Evolutionary conservation across 2,329 filamentous ascomycete species (phyloP).

Genomic region (Blumeriella jaapii): DNA sequence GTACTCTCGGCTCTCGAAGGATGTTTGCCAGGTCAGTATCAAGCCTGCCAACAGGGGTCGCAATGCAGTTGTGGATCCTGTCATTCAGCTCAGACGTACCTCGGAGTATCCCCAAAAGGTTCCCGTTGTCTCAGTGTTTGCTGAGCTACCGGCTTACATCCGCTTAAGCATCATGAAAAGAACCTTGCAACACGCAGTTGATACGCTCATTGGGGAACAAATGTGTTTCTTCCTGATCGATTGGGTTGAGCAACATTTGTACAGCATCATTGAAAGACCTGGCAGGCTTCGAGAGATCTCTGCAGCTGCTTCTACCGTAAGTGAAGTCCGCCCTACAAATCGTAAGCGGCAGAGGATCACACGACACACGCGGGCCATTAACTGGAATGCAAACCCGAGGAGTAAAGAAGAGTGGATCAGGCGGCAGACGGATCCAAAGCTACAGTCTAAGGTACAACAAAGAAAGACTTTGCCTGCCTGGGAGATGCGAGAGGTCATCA

Average conservation of each 20-base stretch:
- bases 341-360: slow-evolving; percentile 26
- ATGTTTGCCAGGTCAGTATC: slow-evolving; percentile 60
- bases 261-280: slow-evolving; percentile 71
- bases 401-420: slow-evolving; percentile 59
- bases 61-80: slow-evolving; percentile 39
- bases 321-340: slow-evolving; percentile 31
- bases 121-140: slow-evolving; percentile 57
- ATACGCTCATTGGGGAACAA: slow-evolving; percentile 66
- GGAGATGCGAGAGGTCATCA: slow-evolving; percentile 66
- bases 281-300: slow-evolving; percentile 78
- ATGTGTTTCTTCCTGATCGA: slow-evolving; percentile 87
- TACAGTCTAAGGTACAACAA: slow-evolving; percentile 64
- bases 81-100: slow-evolving; percentile 58
- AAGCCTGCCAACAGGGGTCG: slow-evolving; percentile 41
- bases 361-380: slow-evolving; percentile 45
- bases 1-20: slow-evolving; percentile 47
- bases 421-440: slow-evolving; percentile 51
- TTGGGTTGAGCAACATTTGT: slow-evolving; percentile 81
- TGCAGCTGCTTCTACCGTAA: slow-evolving; percentile 57
- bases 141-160: slow-evolving; percentile 79
- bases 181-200: slow-evolving; percentile 58
- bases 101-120: slow-evolving; percentile 59
- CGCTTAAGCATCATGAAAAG: slow-evolving; percentile 78
- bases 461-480: slow-evolving; percentile 76
- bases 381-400: slow-evolving; percentile 47